Evolutionary conservation across 2,329 filamentous ascomycete species (phyloP), one percentile per base, ranked within the genome.

Genomic region (Volutella citrinella): DNA sequence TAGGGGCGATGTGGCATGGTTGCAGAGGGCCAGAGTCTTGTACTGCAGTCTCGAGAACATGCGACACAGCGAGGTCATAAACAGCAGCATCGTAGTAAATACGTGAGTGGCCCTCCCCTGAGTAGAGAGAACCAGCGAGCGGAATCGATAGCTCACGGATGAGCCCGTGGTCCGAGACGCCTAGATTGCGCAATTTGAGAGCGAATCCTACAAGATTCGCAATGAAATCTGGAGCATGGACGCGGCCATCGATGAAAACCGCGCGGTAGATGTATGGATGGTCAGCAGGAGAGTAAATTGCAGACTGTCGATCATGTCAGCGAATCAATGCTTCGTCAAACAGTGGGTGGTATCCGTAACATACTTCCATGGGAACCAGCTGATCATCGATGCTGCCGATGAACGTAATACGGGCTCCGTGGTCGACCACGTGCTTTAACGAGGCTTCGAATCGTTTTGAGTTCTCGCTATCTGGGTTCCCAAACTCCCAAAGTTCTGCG

Each of bases 301-400:
- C 89, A 4, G 90, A 96, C 79, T 69, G 28, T n/a, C 18, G 9
- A 14, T 71, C 8, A 15, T 26, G 47, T 63, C 39, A 60, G 49
- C 32, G 22, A 12, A 32, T n/a, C n/a, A 17, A 15, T 29, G 17
- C 3, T 28, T 18, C 19, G 7, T 10, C 10, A 10, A 11, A 19
- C 9, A 10, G 11, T 9, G 20, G 3, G n/a, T 21, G 18, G 3
- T 26, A 24, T 8, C n/a, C 10, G 14, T 7, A n/a, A n/a, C 66
- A 55, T 61, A 86, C 84, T 71, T 96, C 91, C 56, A 98, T 70
- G 5, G 90, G 91, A 11, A 98, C 90, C 4, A 98, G 72, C 61
- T 98, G 93, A 60, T 98, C 93, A 58, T 98, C 93, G 32, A 98
- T 94, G 60, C 90, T 96, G 34, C 91, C 91, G 39, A 95, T 75